Evolutionary conservation across 805 yeast genomes (phyloP), one percentile per base, ranked within the genome.

Genomic region (Sugiyamaella floridensis): DNA sequence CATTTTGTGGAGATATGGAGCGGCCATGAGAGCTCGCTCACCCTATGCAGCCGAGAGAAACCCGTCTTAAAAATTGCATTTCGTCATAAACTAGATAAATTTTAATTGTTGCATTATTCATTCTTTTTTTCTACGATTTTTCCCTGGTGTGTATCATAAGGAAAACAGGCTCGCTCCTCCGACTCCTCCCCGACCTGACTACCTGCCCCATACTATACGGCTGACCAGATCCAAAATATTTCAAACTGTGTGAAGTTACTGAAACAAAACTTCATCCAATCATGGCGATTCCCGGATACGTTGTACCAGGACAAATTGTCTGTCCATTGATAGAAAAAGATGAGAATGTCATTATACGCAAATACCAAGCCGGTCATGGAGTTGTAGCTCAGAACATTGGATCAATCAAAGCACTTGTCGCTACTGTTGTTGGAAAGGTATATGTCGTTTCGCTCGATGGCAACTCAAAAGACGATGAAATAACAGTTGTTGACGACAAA

Each of bases 251-350:
- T 14, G n/a, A 32, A 32, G 37, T 32, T 4, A 14, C 11, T 42
- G 20, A 48, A 48, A 16, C 60, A 49, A 57, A 6, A 18, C n/a
- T 20, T 42, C 44, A 18, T 14, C 22, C 20, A 45, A 45, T 48
- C 11, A 49, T 63, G 55, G 61, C 63, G 12, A 61, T 76, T 45
- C 83, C 84, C 18, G 68, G 72, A 32, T 64, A 66, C 40, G 87
- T 78, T 2, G 73, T 83, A n/a, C 96, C 97, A 1, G 96, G 97
- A 0, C 96, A 89, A 60, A 78, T 83, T 43, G 73, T 89, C 20
- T 76, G 82, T 16, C 90, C 93, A 8, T 51, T 68, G 3, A 57
- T 63, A 1, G 72, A 71, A 14, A 57, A 60, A 5, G 37, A 32
- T 32, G 69, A 69, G n/a, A 62, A 60, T 8, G 65, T 65, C 14